These are phyloP conservation scores for Meyerozyma carpophila DNA, from an alignment of 1,139 yeast species.

Conservation along the genomic window DNA sequence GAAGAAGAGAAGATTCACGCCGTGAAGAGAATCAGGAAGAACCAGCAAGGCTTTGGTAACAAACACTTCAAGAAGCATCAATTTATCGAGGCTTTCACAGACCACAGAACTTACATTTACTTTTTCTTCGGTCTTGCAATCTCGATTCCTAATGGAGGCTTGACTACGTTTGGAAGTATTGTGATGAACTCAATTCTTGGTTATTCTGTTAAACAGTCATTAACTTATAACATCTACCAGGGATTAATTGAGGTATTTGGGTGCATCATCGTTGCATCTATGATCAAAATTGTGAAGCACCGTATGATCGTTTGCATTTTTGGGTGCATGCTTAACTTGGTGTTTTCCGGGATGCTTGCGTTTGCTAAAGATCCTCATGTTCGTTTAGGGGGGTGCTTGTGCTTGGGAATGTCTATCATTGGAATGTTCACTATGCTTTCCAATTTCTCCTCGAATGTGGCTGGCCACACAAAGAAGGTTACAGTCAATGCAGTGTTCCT, in stretches of 20 bases:
- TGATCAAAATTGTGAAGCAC: background rate
- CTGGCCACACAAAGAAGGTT: constrained; percentile 67
- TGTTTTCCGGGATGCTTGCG: constrained; percentile 3
- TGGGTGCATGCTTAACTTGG: background rate
- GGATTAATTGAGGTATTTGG: constrained; percentile 40
- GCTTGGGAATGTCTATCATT: constrained; percentile 5
- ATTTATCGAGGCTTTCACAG: constrained; percentile 47
- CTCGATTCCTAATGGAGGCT: constrained; percentile 50
- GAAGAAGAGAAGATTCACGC: constrained; percentile 5
- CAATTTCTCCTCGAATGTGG: constrained; percentile 52
- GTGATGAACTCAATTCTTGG: constrained; percentile 42
- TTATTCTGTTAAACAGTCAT: constrained; percentile 31
- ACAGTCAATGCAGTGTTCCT: constrained; percentile 55
- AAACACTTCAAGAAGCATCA: constrained; percentile 50
- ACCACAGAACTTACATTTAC: constrained; percentile 37
- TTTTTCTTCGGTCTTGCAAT: constrained; percentile 32
- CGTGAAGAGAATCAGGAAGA: constrained; percentile 25
- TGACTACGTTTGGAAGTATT: constrained; percentile 45
- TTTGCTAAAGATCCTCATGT: constrained; percentile 5
- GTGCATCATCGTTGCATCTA: constrained; percentile 23
- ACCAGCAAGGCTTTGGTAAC: constrained; percentile 56
- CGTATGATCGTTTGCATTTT: constrained; percentile 1
- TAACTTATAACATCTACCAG: constrained; percentile 27
- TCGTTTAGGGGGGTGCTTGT: constrained; percentile 7
- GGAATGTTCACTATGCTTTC: constrained; percentile 38